A percentile compares a stretch with the other conserved stretches of the same genome.
Conservation (phyloP, 257 asterid genomes). For the Vinca minor region DNA sequence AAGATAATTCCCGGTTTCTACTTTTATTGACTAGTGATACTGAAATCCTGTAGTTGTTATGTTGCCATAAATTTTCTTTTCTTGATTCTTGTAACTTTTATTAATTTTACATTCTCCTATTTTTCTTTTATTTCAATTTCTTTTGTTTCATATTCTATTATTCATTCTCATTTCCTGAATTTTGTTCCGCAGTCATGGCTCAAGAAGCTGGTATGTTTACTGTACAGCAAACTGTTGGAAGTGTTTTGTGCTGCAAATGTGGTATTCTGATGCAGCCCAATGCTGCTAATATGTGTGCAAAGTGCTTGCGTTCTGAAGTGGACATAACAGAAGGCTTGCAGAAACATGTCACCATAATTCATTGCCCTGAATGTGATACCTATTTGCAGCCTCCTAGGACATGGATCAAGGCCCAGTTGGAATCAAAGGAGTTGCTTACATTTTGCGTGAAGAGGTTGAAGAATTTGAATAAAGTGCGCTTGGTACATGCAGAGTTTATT, state of each 20-base stretch:
- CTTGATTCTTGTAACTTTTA: neutral
- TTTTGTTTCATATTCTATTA: neutral
- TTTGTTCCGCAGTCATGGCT: slow-evolving; percentile 17
- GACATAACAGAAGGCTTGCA: slow-evolving; percentile 30
- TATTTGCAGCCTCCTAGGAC: slow-evolving; percentile 34
- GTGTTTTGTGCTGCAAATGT: slow-evolving; percentile 36
- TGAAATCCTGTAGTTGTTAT: neutral
- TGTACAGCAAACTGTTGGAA: slow-evolving; percentile 24
- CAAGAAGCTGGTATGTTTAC: slow-evolving; percentile 31
- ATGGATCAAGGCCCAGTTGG: slow-evolving; percentile 28
- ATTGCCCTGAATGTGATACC: slow-evolving; percentile 28
- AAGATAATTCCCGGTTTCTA: neutral
- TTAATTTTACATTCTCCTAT: neutral
- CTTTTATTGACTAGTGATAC: neutral
- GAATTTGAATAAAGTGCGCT: slow-evolving; percentile 24
- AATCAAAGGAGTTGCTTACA: slow-evolving; percentile 29
- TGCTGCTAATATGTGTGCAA: slow-evolving; percentile 31
- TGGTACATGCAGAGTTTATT: slow-evolving; percentile 25
- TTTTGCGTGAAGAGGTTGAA: slow-evolving; percentile 29
- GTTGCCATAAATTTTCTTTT: too few species aligned
- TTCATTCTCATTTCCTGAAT: neutral
- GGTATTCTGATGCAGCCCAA: slow-evolving; percentile 33
- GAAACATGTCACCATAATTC: slow-evolving; percentile 23
- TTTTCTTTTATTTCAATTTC: neutral
- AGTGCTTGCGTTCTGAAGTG: slow-evolving; percentile 22